A percentile compares a stretch with the other conserved stretches of the same genome.
phyloP scores from a whole-genome alignment of 2,329 filamentous ascomycete species.

The Verticillium nonalfalfae region DNA sequence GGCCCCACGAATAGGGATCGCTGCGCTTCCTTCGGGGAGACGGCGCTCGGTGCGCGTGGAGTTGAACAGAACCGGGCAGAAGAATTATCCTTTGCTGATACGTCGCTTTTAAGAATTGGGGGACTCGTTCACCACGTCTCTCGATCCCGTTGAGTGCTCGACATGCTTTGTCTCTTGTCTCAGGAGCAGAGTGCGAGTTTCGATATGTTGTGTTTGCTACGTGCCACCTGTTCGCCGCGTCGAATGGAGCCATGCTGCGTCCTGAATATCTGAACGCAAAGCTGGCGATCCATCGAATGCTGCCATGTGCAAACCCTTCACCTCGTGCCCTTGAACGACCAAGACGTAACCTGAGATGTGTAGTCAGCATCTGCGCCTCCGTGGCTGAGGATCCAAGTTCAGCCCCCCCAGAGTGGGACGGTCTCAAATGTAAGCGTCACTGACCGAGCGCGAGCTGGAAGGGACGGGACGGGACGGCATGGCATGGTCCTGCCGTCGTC shows the following conservation, averaged over 20 bases:
- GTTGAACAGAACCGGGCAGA: conserved; percentile 56
- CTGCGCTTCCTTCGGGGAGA: conserved; percentile 14
- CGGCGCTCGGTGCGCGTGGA: conserved; percentile 31
- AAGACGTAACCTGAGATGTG: no score
- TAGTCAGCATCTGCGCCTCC: neutral
- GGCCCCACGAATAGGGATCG: conserved; percentile 38
- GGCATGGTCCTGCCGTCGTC: neutral
- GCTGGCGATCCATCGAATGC: no score
- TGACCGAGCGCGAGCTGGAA: neutral
- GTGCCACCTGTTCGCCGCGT: neutral
- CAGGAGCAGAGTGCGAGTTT: neutral
- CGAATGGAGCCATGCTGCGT: no score
- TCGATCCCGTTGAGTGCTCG: conserved; percentile 60
- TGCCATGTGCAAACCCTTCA: no score
- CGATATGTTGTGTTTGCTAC: neutral
- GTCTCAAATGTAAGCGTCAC: neutral
- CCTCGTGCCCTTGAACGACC: no score
- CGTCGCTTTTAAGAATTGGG: conserved; percentile 60
- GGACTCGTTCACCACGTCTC: conserved; percentile 46
- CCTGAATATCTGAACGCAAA: no score
- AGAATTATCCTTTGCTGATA: conserved; percentile 30
- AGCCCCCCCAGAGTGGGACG: neutral
- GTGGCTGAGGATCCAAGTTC: no score
- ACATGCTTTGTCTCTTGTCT: conserved; percentile 29
- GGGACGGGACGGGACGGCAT: neutral